A percentile compares a stretch with the other conserved stretches of the same genome.
Evolutionary conservation across 129 eudicot species (phyloP).

Genomic region (Helianthus tuberosus): DNA sequence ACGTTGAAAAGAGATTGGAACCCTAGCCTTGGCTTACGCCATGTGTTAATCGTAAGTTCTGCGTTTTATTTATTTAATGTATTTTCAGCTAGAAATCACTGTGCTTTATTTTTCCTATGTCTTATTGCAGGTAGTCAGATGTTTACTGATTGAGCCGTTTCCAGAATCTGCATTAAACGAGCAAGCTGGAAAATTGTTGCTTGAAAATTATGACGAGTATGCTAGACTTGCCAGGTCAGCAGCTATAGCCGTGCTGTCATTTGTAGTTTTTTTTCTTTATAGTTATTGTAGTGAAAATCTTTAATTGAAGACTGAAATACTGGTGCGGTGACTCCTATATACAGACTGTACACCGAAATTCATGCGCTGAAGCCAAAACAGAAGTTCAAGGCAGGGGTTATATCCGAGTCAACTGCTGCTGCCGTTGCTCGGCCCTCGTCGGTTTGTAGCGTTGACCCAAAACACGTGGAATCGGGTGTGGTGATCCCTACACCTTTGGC

Average conservation of each 20-base stretch:
- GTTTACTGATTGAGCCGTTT: constrained; percentile 89
- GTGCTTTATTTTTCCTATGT: neutral
- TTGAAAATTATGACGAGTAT: constrained; percentile 90
- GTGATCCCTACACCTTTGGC: constrained; percentile 50
- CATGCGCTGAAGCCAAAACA: constrained; percentile 86
- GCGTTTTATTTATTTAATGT: no score
- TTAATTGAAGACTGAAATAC: neutral
- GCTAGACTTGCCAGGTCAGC: constrained; percentile 92
- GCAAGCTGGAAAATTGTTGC: constrained; percentile 95
- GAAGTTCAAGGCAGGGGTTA: constrained; percentile 64
- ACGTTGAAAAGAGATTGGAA: constrained; percentile 95
- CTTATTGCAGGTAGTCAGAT: constrained; percentile 74
- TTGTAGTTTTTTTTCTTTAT: no score
- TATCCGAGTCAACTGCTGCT: constrained; percentile 64
- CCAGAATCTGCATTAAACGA: constrained; percentile 97
- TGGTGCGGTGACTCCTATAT: constrained; percentile 13
- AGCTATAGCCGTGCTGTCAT: no score
- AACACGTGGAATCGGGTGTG: constrained; percentile 49
- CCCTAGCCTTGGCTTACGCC: constrained; percentile 91
- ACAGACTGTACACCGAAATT: constrained; percentile 85
- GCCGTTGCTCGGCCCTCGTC: constrained; percentile 61
- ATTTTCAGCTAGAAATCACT: no score
- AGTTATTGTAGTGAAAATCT: no score
- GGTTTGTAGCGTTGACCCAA: constrained; percentile 48
- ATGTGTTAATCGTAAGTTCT: constrained; percentile 74